phyloP scores from a whole-genome alignment of 169 alveolate genomes.

The Theileria luwenshuni region DNA sequence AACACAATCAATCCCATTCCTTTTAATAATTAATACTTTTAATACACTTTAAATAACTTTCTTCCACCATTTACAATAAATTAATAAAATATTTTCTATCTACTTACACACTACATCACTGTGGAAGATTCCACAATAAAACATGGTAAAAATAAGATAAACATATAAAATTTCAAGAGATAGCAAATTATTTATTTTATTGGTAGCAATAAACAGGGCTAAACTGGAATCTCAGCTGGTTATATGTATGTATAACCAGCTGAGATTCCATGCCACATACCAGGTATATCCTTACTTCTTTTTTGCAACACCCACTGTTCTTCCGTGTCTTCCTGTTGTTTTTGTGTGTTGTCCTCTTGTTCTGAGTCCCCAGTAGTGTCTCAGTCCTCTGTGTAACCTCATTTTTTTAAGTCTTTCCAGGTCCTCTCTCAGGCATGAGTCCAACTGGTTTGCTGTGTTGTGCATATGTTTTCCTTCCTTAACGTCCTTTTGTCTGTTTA shows the following conservation, averaged over 20 bases:
- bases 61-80: no score
- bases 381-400: slow-evolving; percentile 96
- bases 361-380: slow-evolving; percentile 98
- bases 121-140: no score
- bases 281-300: slow-evolving; percentile 82
- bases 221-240: no score
- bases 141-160: no score
- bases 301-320: slow-evolving; percentile 96
- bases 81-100: no score
- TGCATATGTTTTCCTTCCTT: slow-evolving; percentile 95
- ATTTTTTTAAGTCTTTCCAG: slow-evolving; percentile 98
- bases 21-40: no score
- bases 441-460: slow-evolving; percentile 92
- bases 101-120: no score
- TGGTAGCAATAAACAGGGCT: no score
- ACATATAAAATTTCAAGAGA: no score
- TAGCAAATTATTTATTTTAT: no score
- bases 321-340: slow-evolving; percentile 99
- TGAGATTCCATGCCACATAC: background rate
- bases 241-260: background rate
- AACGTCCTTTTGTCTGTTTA: slow-evolving; percentile 95
- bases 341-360: slow-evolving; percentile 99
- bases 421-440: slow-evolving; percentile 97
- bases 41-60: no score
- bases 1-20: no score